Evolutionary conservation across 768 basidiomycete species (phyloP).

Genomic region (Mycena leptocephala): DNA sequence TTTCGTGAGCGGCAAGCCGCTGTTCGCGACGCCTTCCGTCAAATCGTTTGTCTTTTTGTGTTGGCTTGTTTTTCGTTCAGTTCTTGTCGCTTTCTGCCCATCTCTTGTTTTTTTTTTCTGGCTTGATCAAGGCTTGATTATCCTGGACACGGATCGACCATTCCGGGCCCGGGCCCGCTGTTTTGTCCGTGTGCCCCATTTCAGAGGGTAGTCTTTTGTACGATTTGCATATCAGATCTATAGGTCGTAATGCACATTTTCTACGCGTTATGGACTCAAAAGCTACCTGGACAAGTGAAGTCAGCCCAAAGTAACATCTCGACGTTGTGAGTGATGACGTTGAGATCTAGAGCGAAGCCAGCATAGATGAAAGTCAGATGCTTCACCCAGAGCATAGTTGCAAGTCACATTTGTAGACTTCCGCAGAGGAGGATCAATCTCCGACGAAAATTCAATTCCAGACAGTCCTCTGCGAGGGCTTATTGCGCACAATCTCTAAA

Average conservation of each 20-base stretch:
- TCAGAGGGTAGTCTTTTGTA: constrained; percentile 23
- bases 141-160: constrained; percentile 14
- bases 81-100: constrained; percentile 26
- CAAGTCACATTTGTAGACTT: too few relatives aligned
- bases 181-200: not conserved
- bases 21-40: constrained; percentile 20
- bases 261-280: not conserved
- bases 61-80: constrained; percentile 24
- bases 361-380: too few relatives aligned
- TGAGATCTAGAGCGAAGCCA: too few relatives aligned
- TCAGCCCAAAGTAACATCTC: too few relatives aligned
- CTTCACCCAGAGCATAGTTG: too few relatives aligned
- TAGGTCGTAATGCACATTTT: constrained; percentile 18
- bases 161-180: not conserved
- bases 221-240: constrained; percentile 14
- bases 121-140: too few relatives aligned
- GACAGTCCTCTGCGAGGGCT: too few relatives aligned
- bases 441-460: too few relatives aligned
- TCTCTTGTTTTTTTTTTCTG: constrained; percentile 30
- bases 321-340: too few relatives aligned
- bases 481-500: too few relatives aligned
- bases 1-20: constrained; percentile 19
- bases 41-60: constrained; percentile 14
- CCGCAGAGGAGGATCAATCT: too few relatives aligned
- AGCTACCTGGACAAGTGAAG: too few relatives aligned